Conservation (phyloP, 805 yeast species). For the Metschnikowia henanensis region DNA sequence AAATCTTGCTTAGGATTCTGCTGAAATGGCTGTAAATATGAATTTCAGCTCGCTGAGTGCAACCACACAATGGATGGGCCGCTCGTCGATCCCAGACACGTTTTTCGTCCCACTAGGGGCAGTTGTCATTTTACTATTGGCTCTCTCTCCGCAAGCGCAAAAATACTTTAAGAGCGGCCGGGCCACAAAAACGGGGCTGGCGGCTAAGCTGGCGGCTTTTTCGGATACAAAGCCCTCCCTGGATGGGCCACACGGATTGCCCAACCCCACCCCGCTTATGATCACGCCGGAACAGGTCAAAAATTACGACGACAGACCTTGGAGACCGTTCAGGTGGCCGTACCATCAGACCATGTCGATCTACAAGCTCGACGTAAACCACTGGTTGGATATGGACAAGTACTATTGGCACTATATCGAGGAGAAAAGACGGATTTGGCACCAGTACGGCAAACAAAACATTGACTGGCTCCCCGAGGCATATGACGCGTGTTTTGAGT, state of each 20-base stretch:
- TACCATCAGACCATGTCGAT: constrained; percentile 80
- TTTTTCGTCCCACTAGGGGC: constrained; percentile 12
- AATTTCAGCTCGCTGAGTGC: background rate
- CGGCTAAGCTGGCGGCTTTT: background rate
- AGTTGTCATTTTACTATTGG: constrained; percentile 6
- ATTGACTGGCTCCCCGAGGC: constrained; percentile 68
- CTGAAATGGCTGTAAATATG: too few species aligned
- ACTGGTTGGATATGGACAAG: constrained; percentile 81
- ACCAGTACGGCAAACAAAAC: constrained; percentile 58
- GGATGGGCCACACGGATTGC: constrained; percentile 19
- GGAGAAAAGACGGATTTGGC: constrained; percentile 60
- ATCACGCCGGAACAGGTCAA: constrained; percentile 68
- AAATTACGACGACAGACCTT: constrained; percentile 70
- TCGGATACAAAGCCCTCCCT: background rate
- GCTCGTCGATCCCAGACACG: constrained; percentile 3
- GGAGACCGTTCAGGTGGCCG: constrained; percentile 83
- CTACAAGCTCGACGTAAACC: constrained; percentile 67
- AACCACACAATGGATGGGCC: background rate
- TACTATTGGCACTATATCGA: constrained; percentile 65
- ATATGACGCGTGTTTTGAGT: constrained; percentile 58
- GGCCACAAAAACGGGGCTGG: background rate
- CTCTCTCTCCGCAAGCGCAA: constrained; percentile 9
- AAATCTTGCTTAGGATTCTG: background rate
- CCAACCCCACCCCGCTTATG: constrained; percentile 55
- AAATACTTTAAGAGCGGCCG: background rate